Evolutionary conservation across 1,284 basidiomycete species (phyloP).

Genomic region (Cryptococcus sp.): DNA sequence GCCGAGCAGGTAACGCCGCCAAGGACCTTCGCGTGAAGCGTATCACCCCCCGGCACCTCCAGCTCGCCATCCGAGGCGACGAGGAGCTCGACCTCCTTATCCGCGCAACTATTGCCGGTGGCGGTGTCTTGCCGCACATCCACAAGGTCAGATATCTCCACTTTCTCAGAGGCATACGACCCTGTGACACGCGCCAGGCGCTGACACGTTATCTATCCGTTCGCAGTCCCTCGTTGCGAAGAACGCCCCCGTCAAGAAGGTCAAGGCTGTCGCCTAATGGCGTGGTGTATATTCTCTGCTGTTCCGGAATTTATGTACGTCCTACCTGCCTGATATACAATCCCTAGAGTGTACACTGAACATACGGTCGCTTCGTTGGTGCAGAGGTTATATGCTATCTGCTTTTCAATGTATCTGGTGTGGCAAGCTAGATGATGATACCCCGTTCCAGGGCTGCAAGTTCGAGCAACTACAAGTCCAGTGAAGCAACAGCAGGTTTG

Average conservation of each 20-base stretch:
- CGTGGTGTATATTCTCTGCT: slow-evolving; percentile 1
- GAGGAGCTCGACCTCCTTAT: slow-evolving; percentile 60
- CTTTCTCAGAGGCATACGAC: too few species aligned
- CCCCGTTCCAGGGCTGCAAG: too few species aligned
- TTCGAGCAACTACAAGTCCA: too few species aligned
- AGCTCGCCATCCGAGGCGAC: slow-evolving; percentile 80
- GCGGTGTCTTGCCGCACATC: slow-evolving; percentile 93
- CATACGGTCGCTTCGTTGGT: too few species aligned
- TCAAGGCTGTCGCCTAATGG: slow-evolving; percentile 11
- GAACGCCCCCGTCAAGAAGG: slow-evolving; percentile 20
- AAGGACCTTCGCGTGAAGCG: slow-evolving; percentile 95
- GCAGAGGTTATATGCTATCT: background rate
- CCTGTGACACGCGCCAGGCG: background rate
- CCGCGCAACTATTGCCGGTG: slow-evolving; percentile 61
- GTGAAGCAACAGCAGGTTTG: too few species aligned
- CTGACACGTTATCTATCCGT: background rate
- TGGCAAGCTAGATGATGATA: too few species aligned
- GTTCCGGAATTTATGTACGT: too few species aligned
- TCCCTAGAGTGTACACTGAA: too few species aligned
- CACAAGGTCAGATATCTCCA: slow-evolving; percentile 71
- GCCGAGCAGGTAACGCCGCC: slow-evolving; percentile 84
- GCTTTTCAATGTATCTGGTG: background rate
- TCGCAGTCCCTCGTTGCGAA: slow-evolving; percentile 35
- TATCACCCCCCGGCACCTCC: slow-evolving; percentile 79
- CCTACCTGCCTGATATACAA: too few species aligned